Percentiles rank a stretch among this genome's conserved stretches.
Evolutionary conservation across 148 eudicot species (phyloP).

Genomic region (Fallopia convolvulus): DNA sequence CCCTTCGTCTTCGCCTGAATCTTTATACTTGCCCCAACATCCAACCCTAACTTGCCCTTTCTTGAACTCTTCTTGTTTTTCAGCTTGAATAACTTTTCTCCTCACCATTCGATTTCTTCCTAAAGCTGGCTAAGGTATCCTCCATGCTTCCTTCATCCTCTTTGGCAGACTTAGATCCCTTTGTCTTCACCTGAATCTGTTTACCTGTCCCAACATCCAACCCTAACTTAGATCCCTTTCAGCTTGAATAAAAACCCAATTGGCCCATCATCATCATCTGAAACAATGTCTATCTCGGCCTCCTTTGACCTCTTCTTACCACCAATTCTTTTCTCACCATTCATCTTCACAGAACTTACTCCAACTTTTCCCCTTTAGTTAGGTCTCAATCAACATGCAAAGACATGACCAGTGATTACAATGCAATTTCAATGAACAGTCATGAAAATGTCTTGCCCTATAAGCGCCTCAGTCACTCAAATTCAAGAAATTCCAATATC

Average conservation of each 20-base stretch:
- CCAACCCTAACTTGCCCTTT: too few relatives aligned
- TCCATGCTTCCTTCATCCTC: conserved; percentile 70
- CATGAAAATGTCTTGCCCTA: background rate
- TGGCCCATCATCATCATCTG: conserved; percentile 84
- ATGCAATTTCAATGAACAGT: background rate
- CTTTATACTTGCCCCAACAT: conserved; percentile 24
- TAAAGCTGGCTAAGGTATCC: conserved; percentile 87
- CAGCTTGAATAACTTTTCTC: too few relatives aligned
- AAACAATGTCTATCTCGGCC: conserved; percentile 31
- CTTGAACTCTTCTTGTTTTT: too few relatives aligned
- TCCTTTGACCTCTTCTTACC: conserved; percentile 51
- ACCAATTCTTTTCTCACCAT: conserved; percentile 38
- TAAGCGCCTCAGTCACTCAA: background rate
- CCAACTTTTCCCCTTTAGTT: conserved; percentile 5
- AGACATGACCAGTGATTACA: background rate
- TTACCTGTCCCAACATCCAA: conserved; percentile 32
- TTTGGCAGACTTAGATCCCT: conserved; percentile 20
- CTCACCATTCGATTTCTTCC: conserved; percentile 80
- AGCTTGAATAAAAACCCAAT: conserved; percentile 64
- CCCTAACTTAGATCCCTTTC: conserved; percentile 51
- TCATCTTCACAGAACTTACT: conserved; percentile 47
- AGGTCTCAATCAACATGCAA: conserved; percentile 11
- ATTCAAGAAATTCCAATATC: background rate
- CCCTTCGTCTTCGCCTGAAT: conserved; percentile 24
- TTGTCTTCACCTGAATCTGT: conserved; percentile 22